Evolutionary conservation across 2,329 filamentous ascomycete genomes (phyloP).

Genomic region (Trichothecium sympodiale): DNA sequence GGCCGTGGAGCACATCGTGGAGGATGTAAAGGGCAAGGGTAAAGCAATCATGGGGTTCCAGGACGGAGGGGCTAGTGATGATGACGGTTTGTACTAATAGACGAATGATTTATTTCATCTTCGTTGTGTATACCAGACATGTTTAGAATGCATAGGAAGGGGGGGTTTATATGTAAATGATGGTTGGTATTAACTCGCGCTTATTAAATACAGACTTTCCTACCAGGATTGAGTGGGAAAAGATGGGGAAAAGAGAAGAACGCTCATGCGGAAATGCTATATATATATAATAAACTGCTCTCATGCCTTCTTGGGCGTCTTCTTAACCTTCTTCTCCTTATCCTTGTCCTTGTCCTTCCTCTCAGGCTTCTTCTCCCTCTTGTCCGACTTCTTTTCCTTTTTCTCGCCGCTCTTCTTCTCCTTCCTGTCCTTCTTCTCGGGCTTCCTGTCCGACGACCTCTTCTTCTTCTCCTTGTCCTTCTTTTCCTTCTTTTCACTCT

Average conservation of each 20-base stretch:
- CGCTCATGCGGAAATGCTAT: not conserved
- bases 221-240: too few relatives aligned
- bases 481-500: conserved; percentile 11
- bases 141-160: conserved; percentile 1
- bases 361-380: conserved; percentile 9
- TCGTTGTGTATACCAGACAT: not conserved
- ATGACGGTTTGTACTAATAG: conserved; percentile 43
- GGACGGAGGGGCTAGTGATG: conserved; percentile 43
- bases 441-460: conserved; percentile 5
- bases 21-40: conserved; percentile 32
- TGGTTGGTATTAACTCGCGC: too few relatives aligned
- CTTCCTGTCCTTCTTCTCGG: conserved; percentile 10
- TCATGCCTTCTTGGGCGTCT: conserved; percentile 1
- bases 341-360: conserved; percentile 10
- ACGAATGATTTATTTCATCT: not conserved
- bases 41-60: conserved; percentile 42
- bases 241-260: too few relatives aligned
- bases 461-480: conserved; percentile 10
- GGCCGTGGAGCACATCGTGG: conserved; percentile 15
- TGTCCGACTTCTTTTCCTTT: conserved; percentile 15
- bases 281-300: not conserved
- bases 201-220: too few relatives aligned
- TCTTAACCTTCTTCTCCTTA: conserved; percentile 7
- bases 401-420: conserved; percentile 22
- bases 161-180: too few relatives aligned